Percentiles rank a stretch among this genome's conserved stretches.
phyloP scores from a whole-genome alignment of 805 yeast species.

The Candida silvicultrix region DNA sequence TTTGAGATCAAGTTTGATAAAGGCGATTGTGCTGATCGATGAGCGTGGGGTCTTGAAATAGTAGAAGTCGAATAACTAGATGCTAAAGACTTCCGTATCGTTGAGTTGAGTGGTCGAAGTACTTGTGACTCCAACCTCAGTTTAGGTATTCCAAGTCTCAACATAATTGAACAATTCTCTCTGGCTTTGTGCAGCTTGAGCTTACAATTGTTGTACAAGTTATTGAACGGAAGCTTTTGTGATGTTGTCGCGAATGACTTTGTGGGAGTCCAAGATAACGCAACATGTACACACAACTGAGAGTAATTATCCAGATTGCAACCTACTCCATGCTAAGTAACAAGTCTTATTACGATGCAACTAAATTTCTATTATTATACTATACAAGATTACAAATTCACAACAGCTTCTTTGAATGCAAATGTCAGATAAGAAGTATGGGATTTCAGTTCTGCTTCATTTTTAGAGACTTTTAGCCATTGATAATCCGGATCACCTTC shows the following conservation, averaged over 20 bases:
- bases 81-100: not conserved
- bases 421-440: slow-evolving; percentile 94
- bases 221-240: no score
- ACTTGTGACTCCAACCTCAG: not conserved
- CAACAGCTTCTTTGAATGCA: slow-evolving; percentile 49
- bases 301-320: no score
- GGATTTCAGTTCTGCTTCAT: slow-evolving; percentile 81
- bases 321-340: no score
- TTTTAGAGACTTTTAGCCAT: slow-evolving; percentile 82
- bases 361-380: not conserved
- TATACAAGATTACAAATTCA: not conserved
- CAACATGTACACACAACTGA: no score
- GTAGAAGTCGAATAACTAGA: not conserved
- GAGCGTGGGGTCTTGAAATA: not conserved
- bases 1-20: no score
- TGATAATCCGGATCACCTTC: slow-evolving; percentile 80
- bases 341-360: no score
- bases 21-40: not conserved
- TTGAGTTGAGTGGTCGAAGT: not conserved
- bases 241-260: no score
- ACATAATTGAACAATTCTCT: not conserved
- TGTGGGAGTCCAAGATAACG: no score
- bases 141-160: not conserved
- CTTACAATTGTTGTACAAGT: no score
- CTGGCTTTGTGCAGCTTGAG: no score